Percentiles rank a stretch among this genome's conserved stretches.
These are phyloP conservation scores for Suhomyces prunicola DNA, from an alignment of 805 yeast genomes.

Conservation along the genomic window DNA sequence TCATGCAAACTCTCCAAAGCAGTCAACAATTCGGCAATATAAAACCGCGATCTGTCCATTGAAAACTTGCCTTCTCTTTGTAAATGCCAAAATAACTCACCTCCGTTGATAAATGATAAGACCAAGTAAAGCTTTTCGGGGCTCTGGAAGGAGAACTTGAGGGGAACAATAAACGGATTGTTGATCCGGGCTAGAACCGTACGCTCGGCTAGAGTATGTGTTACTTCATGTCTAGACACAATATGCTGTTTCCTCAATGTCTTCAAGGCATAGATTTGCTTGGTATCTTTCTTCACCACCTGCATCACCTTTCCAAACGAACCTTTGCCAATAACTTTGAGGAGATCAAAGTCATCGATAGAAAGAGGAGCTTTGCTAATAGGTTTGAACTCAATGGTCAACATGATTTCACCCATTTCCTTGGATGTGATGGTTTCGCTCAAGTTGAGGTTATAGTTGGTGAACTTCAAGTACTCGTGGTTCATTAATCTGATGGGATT, in stretches of 20 bases:
- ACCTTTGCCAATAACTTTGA: slow-evolving; percentile 96
- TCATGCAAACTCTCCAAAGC: slow-evolving; percentile 92
- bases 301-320: slow-evolving; percentile 99
- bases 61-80: slow-evolving; percentile 89
- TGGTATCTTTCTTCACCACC: slow-evolving; percentile 92
- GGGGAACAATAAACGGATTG: slow-evolving; percentile 93
- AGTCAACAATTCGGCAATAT: slow-evolving; percentile 88
- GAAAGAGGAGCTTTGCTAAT: slow-evolving; percentile 59
- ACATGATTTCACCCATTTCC: slow-evolving; percentile 50
- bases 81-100: slow-evolving; percentile 91
- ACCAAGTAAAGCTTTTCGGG: slow-evolving; percentile 93
- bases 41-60: slow-evolving; percentile 84
- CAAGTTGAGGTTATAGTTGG: slow-evolving; percentile 39
- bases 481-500: slow-evolving; percentile 57
- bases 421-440: slow-evolving; percentile 28
- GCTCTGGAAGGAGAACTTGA: slow-evolving; percentile 94
- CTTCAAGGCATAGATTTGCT: slow-evolving; percentile 90
- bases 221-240: slow-evolving; percentile 90
- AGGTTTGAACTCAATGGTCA: slow-evolving; percentile 70
- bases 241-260: slow-evolving; percentile 92
- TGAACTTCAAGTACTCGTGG: slow-evolving; percentile 46
- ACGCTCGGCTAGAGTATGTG: slow-evolving; percentile 94
- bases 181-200: slow-evolving; percentile 90
- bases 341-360: slow-evolving; percentile 87
- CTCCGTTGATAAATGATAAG: slow-evolving; percentile 92